Percentiles rank a stretch among this genome's conserved stretches.
These are phyloP conservation scores for Quillaja saponaria DNA, from an alignment of 306 rosid genomes.

Conservation along the genomic window DNA sequence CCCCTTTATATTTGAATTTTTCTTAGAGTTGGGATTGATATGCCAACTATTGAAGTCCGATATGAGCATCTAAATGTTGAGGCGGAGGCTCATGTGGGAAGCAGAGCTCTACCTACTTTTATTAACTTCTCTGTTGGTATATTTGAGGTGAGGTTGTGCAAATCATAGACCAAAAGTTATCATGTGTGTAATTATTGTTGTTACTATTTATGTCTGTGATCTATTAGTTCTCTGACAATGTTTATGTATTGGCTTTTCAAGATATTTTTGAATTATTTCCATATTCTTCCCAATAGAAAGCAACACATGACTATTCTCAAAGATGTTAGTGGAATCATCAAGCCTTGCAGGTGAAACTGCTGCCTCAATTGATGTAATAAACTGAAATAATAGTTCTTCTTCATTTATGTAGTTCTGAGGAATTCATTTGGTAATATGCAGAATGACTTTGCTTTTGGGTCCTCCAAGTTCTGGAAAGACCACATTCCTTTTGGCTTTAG, in stretches of 20 bases:
- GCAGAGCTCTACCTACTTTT: constrained; percentile 46
- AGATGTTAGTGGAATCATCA: constrained; percentile 67
- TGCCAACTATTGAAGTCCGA: constrained; percentile 63
- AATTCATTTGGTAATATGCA: not conserved
- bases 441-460: constrained; percentile 81
- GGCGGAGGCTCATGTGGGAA: constrained; percentile 45
- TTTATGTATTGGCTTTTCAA: constrained; percentile 1
- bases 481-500: constrained; percentile 62
- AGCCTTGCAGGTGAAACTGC: constrained; percentile 53
- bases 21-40: constrained; percentile 57
- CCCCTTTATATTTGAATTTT: not conserved
- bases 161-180: not conserved
- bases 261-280: constrained; percentile 35
- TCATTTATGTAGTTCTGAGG: not conserved
- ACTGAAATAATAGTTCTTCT: constrained; percentile 3
- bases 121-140: constrained; percentile 27
- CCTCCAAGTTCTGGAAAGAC: constrained; percentile 89
- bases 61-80: constrained; percentile 54
- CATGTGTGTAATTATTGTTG: not conserved
- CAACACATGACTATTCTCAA: constrained; percentile 49
- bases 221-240: not conserved
- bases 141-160: constrained; percentile 32
- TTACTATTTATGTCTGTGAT: not conserved
- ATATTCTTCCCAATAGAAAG: constrained; percentile 36
- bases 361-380: not conserved